Base-by-base conservation (phyloP, 805 yeast genomes). In the Torulaspora maleeae region DNA sequence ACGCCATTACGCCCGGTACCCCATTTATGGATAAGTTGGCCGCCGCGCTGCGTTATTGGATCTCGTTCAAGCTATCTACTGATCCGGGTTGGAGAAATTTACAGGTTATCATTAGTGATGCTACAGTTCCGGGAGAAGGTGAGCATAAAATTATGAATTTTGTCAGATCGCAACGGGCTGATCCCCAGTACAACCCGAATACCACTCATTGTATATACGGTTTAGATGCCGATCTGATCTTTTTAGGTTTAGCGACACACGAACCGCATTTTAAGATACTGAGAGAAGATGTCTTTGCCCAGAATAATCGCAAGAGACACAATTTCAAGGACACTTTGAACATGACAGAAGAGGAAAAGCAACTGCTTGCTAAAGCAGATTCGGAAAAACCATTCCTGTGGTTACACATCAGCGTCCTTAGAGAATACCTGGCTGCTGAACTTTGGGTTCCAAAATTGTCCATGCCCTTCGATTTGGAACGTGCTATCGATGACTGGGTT, bases 101-200 rank as follows among this genome's bases (percentile, higher is more conserved):
- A 38, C 93, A 93, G 66, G 89, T 93, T 5, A 85, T 93, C 19
- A 83, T 93, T 37, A 84, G 95, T 59, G 99, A 91, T 63, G 95
- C 96, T 25, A 82, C 95, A 0, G 98, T 91, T 11, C 99, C 99
- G 1, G 99, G 99, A 51, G 99, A 93, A 74, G 99, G 99, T 63
- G 99, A 93, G 67, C 99, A 93, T 71, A 93, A 93, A 66, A 83
- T 93, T 56, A 93, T 93, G 99, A 89, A 85, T 58, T 93, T 90
- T 63, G 85, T 93, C 46, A 79, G 99, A 59, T 78, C 86, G 34
- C 98, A 90, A 63, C 75, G 98, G 55, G 77, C 84, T 33, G 93
- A 86, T 55, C 86, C 95, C 0, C 80, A 82, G 60, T 86, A 91
- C 66, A 78, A 87, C 60, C 96, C 98, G 43, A 91, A 93, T 63